Conservation (phyloP, 345 rosid genomes). For the Stellera chamaejasme region DNA sequence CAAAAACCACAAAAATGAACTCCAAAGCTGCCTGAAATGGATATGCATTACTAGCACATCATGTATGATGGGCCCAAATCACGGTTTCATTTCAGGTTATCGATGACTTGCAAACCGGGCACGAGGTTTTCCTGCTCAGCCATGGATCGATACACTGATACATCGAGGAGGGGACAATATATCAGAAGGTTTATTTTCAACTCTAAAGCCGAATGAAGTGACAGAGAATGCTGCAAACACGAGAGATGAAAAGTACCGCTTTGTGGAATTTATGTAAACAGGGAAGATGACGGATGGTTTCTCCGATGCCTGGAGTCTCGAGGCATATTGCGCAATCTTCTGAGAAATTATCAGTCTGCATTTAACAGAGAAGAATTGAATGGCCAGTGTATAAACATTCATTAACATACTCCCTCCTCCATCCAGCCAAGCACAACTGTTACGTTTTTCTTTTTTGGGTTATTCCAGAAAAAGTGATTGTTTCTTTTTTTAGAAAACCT, state of each 20-base stretch:
- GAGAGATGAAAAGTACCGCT: slow-evolving; percentile 36
- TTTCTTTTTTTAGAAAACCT: no score
- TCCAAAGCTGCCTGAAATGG: no score
- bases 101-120: slow-evolving; percentile 90
- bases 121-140: slow-evolving; percentile 66
- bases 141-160: slow-evolving; percentile 96
- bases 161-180: slow-evolving; percentile 7
- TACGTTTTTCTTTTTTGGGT: no score
- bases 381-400: neutral
- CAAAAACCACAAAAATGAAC: neutral
- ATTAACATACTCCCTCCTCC: no score
- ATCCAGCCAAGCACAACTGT: no score
- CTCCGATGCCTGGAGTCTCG: slow-evolving; percentile 70
- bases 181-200: neutral
- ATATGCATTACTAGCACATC: neutral
- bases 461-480: no score
- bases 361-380: slow-evolving; percentile 7
- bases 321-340: slow-evolving; percentile 85
- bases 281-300: slow-evolving; percentile 85
- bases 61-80: neutral
- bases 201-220: neutral
- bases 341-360: slow-evolving; percentile 52
- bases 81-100: slow-evolving; percentile 29
- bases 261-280: slow-evolving; percentile 98
- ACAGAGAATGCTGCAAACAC: neutral